Evolutionary conservation across 805 yeast species (phyloP).

Genomic region (Metschnikowia aberdeeniae): DNA sequence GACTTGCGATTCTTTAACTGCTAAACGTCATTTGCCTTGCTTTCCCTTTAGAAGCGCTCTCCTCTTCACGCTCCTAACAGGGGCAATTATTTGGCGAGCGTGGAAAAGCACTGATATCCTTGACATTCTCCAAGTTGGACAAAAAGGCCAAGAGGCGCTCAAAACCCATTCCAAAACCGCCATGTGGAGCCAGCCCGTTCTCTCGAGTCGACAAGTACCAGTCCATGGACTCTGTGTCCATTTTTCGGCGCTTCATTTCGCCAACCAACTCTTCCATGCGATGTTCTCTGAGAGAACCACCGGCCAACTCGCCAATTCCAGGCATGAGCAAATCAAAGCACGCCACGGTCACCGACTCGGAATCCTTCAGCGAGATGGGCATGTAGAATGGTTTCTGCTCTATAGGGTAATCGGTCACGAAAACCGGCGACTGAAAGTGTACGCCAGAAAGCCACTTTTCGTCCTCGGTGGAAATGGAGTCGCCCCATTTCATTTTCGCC

Average conservation of each 20-base stretch:
- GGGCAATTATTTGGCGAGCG: conserved; percentile 50
- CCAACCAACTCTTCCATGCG: conserved; percentile 41
- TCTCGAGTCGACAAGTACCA: conserved; percentile 80
- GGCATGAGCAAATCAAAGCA: conserved; percentile 90
- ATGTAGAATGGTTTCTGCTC: conserved; percentile 86
- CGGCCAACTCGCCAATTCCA: conserved; percentile 87
- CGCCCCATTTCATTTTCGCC: conserved; percentile 55
- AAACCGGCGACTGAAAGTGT: conserved; percentile 68
- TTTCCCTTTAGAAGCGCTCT: too few species aligned
- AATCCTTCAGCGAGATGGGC: conserved; percentile 46
- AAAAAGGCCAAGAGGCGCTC: conserved; percentile 78
- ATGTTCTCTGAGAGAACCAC: conserved; percentile 92
- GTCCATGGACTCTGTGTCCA: conserved; percentile 56
- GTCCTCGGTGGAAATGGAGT: conserved; percentile 73
- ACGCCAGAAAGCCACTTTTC: conserved; percentile 85
- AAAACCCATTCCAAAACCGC: conserved; percentile 95
- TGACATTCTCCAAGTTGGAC: conserved; percentile 69
- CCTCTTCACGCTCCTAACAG: conserved; percentile 19
- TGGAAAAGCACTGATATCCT: conserved; percentile 86
- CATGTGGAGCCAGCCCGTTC: conserved; percentile 87
- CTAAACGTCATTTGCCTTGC: too few species aligned
- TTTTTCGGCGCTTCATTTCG: conserved; percentile 50
- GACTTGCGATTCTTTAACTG: too few species aligned
- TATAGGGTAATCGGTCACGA: conserved; percentile 84
- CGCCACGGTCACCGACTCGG: conserved; percentile 58